Evolutionary conservation across 768 basidiomycete species (phyloP), one percentile per base, ranked within the genome.

Genomic region (Baorangia bicolor): DNA sequence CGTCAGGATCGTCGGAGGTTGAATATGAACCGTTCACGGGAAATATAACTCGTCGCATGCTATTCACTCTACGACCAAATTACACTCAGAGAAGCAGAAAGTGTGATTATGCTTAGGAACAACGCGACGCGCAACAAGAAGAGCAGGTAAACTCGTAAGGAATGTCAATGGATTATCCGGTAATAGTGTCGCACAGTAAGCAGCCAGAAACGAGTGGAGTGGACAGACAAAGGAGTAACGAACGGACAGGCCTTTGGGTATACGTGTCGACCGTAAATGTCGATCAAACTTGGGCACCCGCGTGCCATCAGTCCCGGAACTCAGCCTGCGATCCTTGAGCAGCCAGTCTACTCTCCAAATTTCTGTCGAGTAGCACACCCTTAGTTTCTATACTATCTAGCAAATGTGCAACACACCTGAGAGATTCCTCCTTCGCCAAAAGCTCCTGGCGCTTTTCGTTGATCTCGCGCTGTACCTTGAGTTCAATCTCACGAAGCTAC

Each of bases 401-500:
- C 43, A 47, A 20, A 25, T 10, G 18, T 51, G n/a, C 51, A 51
- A 59, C 81, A 50, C 57, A 90, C 89, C 90, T 84, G 65, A 93
- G 88, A 41, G 91, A 90, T 73, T 97, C 95, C 72, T 97, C 96
- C 73, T 96, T 97, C 38, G 96, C 97, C 66, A 97, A 76, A 58
- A 98, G 76, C 69, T 98, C 96, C 71, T 98, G 96, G 68, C 94
- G 81, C 78, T 96, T 95, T 79, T 98, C 92, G 70, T 91, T 92
- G 74, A 99, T 93, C 79, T 99, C 97, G 46, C 97, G 84, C 74
- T 98, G 95, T 28, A 98, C 94, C 73, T 94, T 95, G 73, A 98
- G 83, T 73, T 99, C 97, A 73, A 98, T 91, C 77, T 99, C 97
- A 59, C 96, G 93, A 61, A 99, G 81, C 87, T 92, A 63, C 51